Base-by-base conservation (phyloP, 495 filamentous ascomycete genomes). In the Neurospora intermedia region DNA sequence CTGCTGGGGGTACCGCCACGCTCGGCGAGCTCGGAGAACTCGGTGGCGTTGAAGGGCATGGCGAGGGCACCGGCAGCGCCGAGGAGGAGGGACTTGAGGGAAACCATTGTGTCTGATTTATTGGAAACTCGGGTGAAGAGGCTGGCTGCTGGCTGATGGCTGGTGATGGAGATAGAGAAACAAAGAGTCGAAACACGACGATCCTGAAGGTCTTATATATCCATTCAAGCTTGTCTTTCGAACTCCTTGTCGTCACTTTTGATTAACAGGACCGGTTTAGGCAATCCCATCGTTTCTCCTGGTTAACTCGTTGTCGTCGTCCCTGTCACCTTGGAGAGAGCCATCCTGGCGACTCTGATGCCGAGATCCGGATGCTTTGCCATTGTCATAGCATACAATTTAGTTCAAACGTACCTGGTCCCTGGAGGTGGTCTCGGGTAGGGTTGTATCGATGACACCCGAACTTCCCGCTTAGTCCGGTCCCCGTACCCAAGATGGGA, bases 11-110 rank as follows among this genome's bases (percentile, higher is more conserved):
- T 78, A 41, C 73, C 73, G 54, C 66, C 74, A 1, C 83, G 82
- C 18, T 75, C 78, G 11, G 74, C 75, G 43, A 84, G 82, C 13
- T 79, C 80, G 42, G 78, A 69, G 48, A 74, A 23, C 69, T 74
- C 69, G 43, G 72, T 76, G n/a, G 38, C 59, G 69, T 77, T 73
- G 45, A 73, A 71, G 70, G 74, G 74, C 2, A 72, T 38, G 35
- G 75, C 72, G 45, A 73, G 46, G 69, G 48, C 75, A 43, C 71
- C 71, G 41, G 71, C 46, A 69, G 72, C 72, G 69, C 43, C 54
- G 69, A 75, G 69, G 20, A 77, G 20, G 70, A 77, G 46, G 41
- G 76, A 39, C 70, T 71, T 72, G 76, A 77, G 6, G 31, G 76
- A 75, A 20, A 77, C 74, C 76, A 77, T 77, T 16, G 23, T 75